These are phyloP conservation scores for Phytophthora rubi DNA, from an alignment of 352 stramenopile genomes.

Conservation along the genomic window DNA sequence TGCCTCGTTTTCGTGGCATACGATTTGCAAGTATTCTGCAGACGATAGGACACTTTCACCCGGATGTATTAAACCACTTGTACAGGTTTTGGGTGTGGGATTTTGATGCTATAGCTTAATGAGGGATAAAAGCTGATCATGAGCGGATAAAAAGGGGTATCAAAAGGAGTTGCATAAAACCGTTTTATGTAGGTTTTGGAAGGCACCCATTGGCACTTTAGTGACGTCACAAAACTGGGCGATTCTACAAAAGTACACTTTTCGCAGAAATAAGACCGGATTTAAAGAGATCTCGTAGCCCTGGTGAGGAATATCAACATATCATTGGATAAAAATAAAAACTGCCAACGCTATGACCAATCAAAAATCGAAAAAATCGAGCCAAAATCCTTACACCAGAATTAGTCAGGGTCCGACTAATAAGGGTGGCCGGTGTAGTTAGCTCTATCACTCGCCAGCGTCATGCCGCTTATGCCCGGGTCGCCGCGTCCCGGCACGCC, in stretches of 20 bases:
- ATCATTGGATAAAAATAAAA: too few species aligned
- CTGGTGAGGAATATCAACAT: too few species aligned
- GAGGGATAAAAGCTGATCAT: neutral
- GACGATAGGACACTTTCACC: neutral
- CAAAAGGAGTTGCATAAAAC: neutral
- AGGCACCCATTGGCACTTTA: neutral
- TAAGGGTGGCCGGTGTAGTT: too few species aligned
- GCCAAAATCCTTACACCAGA: too few species aligned
- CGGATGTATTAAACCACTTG: neutral
- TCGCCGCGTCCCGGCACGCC: slow-evolving; percentile 61
- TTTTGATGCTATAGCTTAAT: neutral
- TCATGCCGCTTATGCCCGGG: slow-evolving; percentile 67
- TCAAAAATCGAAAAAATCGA: too few species aligned
- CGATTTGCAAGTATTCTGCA: neutral
- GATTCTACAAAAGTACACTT: too few species aligned
- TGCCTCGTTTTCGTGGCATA: neutral
- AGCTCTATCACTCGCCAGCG: too few species aligned
- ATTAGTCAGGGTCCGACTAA: too few species aligned
- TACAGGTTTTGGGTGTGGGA: neutral
- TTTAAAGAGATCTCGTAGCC: too few species aligned
- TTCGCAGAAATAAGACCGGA: too few species aligned
- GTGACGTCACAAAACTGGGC: too few species aligned
- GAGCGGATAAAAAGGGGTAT: neutral
- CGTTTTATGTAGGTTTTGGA: neutral
- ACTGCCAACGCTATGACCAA: too few species aligned